Base-by-base conservation (phyloP, 2,329 filamentous ascomycete genomes). In the Penicillium sclerotigenum region DNA sequence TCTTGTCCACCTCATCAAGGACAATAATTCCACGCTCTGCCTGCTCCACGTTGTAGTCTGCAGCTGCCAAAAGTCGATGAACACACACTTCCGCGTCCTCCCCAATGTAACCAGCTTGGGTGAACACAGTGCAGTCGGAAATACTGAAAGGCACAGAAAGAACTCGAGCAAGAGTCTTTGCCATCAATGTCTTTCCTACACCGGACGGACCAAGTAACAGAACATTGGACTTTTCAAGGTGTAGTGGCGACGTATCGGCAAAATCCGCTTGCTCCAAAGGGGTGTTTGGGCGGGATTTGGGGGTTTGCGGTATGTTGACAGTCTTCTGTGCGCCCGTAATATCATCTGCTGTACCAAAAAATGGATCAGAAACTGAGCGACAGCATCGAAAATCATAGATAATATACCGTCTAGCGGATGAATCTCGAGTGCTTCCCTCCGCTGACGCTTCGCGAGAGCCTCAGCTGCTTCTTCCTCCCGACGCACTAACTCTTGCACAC, bases 51-150 rank as follows among this genome's bases (percentile, higher is more conserved):
- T 96, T 89, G 73, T 96, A 96, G 71, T 95, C 93, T 9, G 93
- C 87, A 57, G 95, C 91, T 53, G 95, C 89, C 10, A 99, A 80
- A 26, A 99, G 81, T 42, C 94, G 83, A 68, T 97, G 91, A 38
- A 99, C 91, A 66, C 93, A 97, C 0, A 90, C 87, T 71, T 99
- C 94, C n/a, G 93, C 93, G 70, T 99, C 94, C 70, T 97, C 93
- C 29, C 94, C 94, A 64, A 99, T 97, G 67, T 99, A 99, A 26
- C 94, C 93, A 5, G 93, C 93, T 75, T 97, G 93, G 0, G 93
- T 97, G 61, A 97, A 91, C 6, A 92, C 90, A 48, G 94, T 97
- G 73, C 93, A 97, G 74, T 97, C 93, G 59, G 90, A 93, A 74
- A 96, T 96, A 59, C 90, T 91, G 69, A 97, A 96, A 0, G 94